phyloP scores from a whole-genome alignment of 2,329 filamentous ascomycete species.

The Pyrenophora graminea region DNA sequence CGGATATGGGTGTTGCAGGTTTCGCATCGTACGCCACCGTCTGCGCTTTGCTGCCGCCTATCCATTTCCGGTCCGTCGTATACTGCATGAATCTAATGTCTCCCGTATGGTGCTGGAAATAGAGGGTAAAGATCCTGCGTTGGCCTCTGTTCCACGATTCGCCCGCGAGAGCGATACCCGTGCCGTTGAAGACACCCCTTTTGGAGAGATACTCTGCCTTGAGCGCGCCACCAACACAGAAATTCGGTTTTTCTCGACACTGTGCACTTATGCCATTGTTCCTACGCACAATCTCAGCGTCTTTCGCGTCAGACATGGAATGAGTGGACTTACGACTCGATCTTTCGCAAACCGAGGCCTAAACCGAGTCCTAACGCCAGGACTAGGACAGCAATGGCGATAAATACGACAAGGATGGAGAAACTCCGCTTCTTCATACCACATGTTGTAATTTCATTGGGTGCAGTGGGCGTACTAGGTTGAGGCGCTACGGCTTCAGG shows the following conservation, averaged over 20 bases:
- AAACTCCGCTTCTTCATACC: constrained; percentile 33
- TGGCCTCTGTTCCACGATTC: constrained; percentile 48
- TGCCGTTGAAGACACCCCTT: constrained; percentile 53
- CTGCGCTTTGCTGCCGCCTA: constrained; percentile 46
- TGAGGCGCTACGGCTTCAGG: constrained; percentile 19
- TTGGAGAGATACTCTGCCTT: constrained; percentile 46
- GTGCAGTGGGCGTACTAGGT: constrained; percentile 3
- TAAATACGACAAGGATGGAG: constrained; percentile 25
- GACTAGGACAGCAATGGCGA: constrained; percentile 37
- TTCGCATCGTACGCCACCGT: constrained; percentile 51
- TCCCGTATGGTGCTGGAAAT: constrained; percentile 52
- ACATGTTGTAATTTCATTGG: constrained; percentile 28
- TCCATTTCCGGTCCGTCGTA: constrained; percentile 43
- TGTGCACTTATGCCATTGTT: neutral
- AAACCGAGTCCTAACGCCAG: constrained; percentile 46
- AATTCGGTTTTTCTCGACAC: constrained; percentile 32
- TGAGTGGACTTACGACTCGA: constrained; percentile 15
- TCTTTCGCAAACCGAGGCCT: constrained; percentile 39
- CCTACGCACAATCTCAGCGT: constrained; percentile 6
- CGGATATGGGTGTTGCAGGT: constrained; percentile 50
- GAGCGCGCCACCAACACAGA: constrained; percentile 48
- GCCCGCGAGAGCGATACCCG: constrained; percentile 52
- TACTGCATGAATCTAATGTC: constrained; percentile 50
- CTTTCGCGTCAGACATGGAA: neutral
- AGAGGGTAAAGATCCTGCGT: constrained; percentile 49